These are phyloP conservation scores for Myochromella boudieri DNA, from an alignment of 768 basidiomycete genomes.

Conservation along the genomic window DNA sequence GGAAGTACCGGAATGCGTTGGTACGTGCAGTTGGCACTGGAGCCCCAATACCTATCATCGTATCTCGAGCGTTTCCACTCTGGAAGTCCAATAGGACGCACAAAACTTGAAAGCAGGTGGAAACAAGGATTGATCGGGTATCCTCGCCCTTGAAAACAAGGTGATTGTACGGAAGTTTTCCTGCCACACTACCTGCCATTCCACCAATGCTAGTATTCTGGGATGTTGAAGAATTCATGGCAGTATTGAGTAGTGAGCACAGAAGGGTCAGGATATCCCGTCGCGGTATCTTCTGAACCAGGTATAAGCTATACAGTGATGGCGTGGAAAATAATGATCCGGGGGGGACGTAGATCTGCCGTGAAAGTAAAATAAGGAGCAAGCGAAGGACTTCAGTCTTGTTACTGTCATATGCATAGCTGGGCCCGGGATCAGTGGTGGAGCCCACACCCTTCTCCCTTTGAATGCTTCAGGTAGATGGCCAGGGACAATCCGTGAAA, in stretches of 20 bases:
- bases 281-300: constrained; percentile 74
- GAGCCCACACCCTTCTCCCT: constrained; percentile 98
- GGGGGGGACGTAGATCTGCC: constrained; percentile 84
- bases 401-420: constrained; percentile 68
- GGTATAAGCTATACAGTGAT: constrained; percentile 74
- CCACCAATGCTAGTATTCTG: constrained; percentile 57
- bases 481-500: not conserved
- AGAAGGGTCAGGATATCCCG: constrained; percentile 88
- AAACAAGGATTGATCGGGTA: constrained; percentile 66
- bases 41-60: constrained; percentile 30
- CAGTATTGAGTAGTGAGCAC: constrained; percentile 92
- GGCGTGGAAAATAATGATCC: constrained; percentile 68
- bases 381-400: constrained; percentile 90
- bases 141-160: constrained; percentile 91
- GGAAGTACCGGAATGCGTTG: constrained; percentile 90
- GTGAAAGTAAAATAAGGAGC: constrained; percentile 83
- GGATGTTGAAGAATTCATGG: constrained; percentile 64
- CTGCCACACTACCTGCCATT: constrained; percentile 75
- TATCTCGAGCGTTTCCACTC: constrained; percentile 68
- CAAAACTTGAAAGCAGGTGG: constrained; percentile 75
- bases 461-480: constrained; percentile 6
- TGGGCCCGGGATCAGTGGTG: constrained; percentile 68
- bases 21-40: constrained; percentile 60
- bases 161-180: constrained; percentile 86
- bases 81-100: constrained; percentile 80